Percentiles rank a stretch among this genome's conserved stretches.
phyloP scores from a whole-genome alignment of 345 rosid genomes.

The Hibiscus tridactylites region DNA sequence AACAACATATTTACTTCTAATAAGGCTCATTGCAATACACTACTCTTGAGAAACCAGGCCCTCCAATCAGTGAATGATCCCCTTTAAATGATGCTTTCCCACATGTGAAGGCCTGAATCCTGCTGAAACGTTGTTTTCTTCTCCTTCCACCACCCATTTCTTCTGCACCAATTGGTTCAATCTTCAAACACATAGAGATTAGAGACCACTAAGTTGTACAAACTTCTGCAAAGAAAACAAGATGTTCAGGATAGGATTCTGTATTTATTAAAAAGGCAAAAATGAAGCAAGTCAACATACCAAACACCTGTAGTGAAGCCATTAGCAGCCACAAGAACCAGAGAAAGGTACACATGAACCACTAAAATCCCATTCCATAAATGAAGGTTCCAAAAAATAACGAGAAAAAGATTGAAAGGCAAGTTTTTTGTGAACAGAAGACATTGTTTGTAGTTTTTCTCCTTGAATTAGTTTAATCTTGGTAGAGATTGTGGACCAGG shows the following conservation, averaged over 20 bases:
- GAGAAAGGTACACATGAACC: not conserved
- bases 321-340: not conserved
- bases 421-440: not conserved
- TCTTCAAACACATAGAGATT: not conserved
- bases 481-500: constrained; percentile 6
- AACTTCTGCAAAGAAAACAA: not conserved
- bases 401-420: not conserved
- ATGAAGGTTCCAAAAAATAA: not conserved
- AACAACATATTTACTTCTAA: too few relatives aligned
- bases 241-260: not conserved
- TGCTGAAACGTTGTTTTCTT: constrained; percentile 51
- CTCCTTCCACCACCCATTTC: constrained; percentile 51
- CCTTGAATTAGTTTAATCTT: not conserved
- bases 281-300: not conserved
- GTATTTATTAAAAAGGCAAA: constrained; percentile 1
- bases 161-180: not conserved
- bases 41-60: constrained; percentile 83
- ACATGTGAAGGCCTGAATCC: constrained; percentile 55
- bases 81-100: constrained; percentile 58
- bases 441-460: not conserved
- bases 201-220: not conserved
- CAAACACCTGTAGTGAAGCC: not conserved
- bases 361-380: constrained; percentile 1
- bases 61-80: constrained; percentile 77
- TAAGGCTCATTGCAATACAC: constrained; percentile 59